Evolutionary conservation across 768 basidiomycete species (phyloP).

Genomic region (Trametes cingulata): DNA sequence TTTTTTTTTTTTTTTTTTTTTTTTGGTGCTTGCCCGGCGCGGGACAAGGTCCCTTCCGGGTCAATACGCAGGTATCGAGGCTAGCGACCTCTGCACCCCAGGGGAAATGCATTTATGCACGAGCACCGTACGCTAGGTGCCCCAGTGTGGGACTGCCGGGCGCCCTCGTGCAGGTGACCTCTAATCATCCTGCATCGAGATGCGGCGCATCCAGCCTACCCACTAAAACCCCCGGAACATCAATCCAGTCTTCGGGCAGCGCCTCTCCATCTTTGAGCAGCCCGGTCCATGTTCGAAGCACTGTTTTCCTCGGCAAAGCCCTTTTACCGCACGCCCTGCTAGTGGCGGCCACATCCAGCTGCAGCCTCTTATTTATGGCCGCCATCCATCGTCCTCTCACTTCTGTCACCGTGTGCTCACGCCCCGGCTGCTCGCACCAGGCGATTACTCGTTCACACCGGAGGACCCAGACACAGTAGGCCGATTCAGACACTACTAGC

Average conservation of each 20-base stretch:
- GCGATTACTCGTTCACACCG: constrained; percentile 14
- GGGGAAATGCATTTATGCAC: constrained; percentile 1
- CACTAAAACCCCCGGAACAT: too few relatives aligned
- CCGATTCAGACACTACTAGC: constrained; percentile 10
- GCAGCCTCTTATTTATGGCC: neutral
- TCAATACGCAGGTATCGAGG: too few relatives aligned
- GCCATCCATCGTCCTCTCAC: neutral
- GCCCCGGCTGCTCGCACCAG: neutral
- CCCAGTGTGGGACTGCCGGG: neutral
- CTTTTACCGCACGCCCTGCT: neutral
- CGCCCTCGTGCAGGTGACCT: too few relatives aligned
- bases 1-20: too few relatives aligned
- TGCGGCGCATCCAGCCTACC: neutral
- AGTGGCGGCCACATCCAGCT: neutral
- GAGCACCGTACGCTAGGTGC: neutral
- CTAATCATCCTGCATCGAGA: neutral
- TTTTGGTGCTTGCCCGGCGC: too few relatives aligned
- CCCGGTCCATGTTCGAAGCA: neutral
- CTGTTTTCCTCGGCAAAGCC: neutral
- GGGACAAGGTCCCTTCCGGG: too few relatives aligned
- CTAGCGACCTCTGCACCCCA: too few relatives aligned
- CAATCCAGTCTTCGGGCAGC: neutral
- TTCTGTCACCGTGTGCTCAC: neutral
- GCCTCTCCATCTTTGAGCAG: neutral
- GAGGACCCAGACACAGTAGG: constrained; percentile 18